Conservation (phyloP, 106 monocot species). For the Gastrodia elata region DNA sequence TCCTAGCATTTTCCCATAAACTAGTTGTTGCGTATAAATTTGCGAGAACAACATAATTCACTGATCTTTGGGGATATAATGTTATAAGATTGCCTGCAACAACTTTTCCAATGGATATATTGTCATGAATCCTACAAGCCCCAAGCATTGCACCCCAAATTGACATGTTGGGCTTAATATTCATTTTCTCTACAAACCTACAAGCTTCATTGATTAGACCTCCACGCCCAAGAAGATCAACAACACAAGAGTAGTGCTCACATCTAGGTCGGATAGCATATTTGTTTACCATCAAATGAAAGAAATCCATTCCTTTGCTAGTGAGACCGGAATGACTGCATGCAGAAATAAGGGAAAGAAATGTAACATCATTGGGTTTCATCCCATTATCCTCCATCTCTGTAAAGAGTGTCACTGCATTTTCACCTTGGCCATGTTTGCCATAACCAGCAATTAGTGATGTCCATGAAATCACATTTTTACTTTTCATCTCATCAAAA, state of each 20-base stretch:
- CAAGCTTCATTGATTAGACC: conserved; percentile 71
- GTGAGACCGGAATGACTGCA: conserved; percentile 69
- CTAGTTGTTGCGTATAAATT: conserved; percentile 60
- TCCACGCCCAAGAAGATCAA: conserved; percentile 80
- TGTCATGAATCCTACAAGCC: conserved; percentile 52
- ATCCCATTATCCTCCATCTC: conserved; percentile 55
- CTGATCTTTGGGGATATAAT: conserved; percentile 39
- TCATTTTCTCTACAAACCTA: conserved; percentile 31
- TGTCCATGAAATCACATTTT: conserved; percentile 82
- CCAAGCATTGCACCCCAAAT: conserved; percentile 79
- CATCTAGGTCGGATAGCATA: conserved; percentile 57
- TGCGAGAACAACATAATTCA: conserved; percentile 65
- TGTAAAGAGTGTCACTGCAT: conserved; percentile 39
- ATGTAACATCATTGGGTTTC: conserved; percentile 85
- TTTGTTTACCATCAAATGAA: conserved; percentile 54
- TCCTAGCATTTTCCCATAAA: conserved; percentile 62
- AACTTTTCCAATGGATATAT: conserved; percentile 36
- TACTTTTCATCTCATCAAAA: conserved; percentile 55
- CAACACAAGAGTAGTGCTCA: conserved; percentile 73
- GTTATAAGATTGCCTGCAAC: conserved; percentile 37
- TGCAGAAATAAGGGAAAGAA: conserved; percentile 68
- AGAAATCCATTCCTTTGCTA: conserved; percentile 40
- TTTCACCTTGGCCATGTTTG: conserved; percentile 47
- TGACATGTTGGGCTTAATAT: conserved; percentile 32
- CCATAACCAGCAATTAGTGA: conserved; percentile 63